These are phyloP conservation scores for Incumbomyces delicatus DNA, from an alignment of 2,329 filamentous ascomycete species.

Conservation along the genomic window DNA sequence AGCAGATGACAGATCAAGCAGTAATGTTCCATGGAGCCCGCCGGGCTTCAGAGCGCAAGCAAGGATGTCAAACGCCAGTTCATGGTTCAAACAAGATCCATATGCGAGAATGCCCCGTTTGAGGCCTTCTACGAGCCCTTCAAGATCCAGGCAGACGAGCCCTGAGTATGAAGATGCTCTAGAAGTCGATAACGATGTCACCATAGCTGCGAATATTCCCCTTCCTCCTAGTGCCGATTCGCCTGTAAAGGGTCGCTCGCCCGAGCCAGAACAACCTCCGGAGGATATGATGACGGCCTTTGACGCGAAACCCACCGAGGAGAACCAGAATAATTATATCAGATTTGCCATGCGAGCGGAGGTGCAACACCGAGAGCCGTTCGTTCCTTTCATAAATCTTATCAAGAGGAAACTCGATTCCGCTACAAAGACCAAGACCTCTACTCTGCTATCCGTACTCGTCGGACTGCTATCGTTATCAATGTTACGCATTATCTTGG, in stretches of 20 bases:
- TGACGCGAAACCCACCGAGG: slow-evolving; percentile 13
- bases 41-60: slow-evolving; percentile 44
- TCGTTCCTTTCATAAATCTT: slow-evolving; percentile 61
- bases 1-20: slow-evolving; percentile 30
- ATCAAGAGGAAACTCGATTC: slow-evolving; percentile 50
- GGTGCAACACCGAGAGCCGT: slow-evolving; percentile 76
- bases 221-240: slow-evolving; percentile 45
- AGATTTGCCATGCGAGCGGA: slow-evolving; percentile 80
- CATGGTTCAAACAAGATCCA: slow-evolving; percentile 43
- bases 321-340: slow-evolving; percentile 52
- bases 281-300: slow-evolving; percentile 18
- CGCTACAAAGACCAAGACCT: slow-evolving; percentile 60
- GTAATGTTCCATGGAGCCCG: slow-evolving; percentile 51
- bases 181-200: slow-evolving; percentile 41
- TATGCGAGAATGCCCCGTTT: slow-evolving; percentile 37
- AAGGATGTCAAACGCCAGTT: slow-evolving; percentile 38
- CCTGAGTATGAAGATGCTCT: slow-evolving; percentile 51
- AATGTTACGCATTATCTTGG: slow-evolving; percentile 55
- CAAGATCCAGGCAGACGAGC: slow-evolving; percentile 47
- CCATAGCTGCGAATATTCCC: slow-evolving; percentile 47
- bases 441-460: slow-evolving; percentile 52
- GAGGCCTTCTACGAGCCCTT: slow-evolving; percentile 36
- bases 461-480: slow-evolving; percentile 56
- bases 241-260: slow-evolving; percentile 47
- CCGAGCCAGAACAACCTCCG: slow-evolving; percentile 40